Evolutionary conservation across 176 grass and related monocot species (phyloP), one percentile per base, ranked within the genome.

Genomic region (Coix lacrymajobi): DNA sequence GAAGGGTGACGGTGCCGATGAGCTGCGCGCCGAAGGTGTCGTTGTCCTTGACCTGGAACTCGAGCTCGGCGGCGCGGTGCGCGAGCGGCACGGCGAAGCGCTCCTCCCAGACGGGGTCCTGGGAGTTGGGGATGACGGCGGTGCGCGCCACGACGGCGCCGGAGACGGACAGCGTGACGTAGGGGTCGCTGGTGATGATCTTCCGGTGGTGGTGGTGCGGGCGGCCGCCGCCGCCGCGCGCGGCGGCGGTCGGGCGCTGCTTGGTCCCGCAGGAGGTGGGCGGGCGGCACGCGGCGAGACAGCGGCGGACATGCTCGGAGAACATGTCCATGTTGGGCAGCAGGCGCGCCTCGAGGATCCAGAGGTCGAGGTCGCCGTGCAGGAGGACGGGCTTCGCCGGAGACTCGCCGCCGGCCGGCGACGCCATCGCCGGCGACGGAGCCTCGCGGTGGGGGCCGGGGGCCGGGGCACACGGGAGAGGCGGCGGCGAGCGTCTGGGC

Each of bases 271-370:
- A 84, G 54, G 60, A 76, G 38, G 77, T 38, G 28, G 89, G 68
- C 9, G 80, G 34, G 24, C 81, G 66, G 83, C 96, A 99, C 39
- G 87, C 49, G 62, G 85, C 30, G 76, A 99, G 71, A 76, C 79
- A 92, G 58, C 87, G 82, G 24, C 96, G 90, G n/a, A 99, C 14
- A 1, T 88, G 87, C 91, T 99, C 96, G 38, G 89, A 91, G 68
- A 96, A 81, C 80, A 99, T 57, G 87, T 99, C 96, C 96, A 99
- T 99, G 87, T 99, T 99, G 20, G 96, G 96, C 19, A 99, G 96
- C 56, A 80, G 38, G 39, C 93, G 91, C 29, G 96, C 96, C 89
- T 93, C 83, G 62, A 93, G 12, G 71, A 99, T 86, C 86, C 76
- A 82, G 1, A 98, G 90, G 71, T 95, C 88, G 29, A 98, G 92